Base-by-base conservation (phyloP, 345 rosid species). In the Geranium rotundifolium region DNA sequence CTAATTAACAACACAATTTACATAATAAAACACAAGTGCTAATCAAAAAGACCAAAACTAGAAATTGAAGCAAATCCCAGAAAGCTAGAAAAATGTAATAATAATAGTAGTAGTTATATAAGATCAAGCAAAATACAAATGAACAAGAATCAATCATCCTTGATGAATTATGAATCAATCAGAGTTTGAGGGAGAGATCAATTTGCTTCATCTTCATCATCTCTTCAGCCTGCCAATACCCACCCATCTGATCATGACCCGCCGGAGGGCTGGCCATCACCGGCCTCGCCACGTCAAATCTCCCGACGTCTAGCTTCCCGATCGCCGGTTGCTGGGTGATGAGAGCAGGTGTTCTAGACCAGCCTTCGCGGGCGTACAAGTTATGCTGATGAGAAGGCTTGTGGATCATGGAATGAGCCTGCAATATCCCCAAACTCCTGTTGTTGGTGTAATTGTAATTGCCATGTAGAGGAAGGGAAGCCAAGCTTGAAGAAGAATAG, bases 381-480 rank as follows among this genome's bases (percentile, higher is more conserved):
- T 7, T 9, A 46, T 46, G 52, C 14, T 46, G 13, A 12, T 46
- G 13, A 7, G 52, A 46, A 46, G 52, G 52, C 52, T 46, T 46
- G 52, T 46, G 52, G 52, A 46, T 7, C 52, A 46, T 46, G 52
- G 52, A 46, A 14, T 46, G 52, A 46, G 52, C 52, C 52, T 46
- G 52, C 12, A 46, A 46, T 46, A 46, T 46, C 52, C 52, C 52
- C 3, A 46, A 14, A 46, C 52, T 46, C 16, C 52, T 46, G 52
- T 46, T 46, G 52, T 10, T 37, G 46, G 7, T 37, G 46, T 5
- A 37, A 37, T 6, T 14, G 16, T 9, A 9, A 9, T 19, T 71
- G 20, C 84, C 81, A 29, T 81, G 79, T 61, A 83, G 75, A 15
- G 91, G 82, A 54, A 74, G 75, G 1, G 87, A 75, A 74, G 87